A percentile compares a stretch with the other conserved stretches of the same genome.
Conservation (phyloP, 768 basidiomycete genomes). For the Kwoniella botswanensis region DNA sequence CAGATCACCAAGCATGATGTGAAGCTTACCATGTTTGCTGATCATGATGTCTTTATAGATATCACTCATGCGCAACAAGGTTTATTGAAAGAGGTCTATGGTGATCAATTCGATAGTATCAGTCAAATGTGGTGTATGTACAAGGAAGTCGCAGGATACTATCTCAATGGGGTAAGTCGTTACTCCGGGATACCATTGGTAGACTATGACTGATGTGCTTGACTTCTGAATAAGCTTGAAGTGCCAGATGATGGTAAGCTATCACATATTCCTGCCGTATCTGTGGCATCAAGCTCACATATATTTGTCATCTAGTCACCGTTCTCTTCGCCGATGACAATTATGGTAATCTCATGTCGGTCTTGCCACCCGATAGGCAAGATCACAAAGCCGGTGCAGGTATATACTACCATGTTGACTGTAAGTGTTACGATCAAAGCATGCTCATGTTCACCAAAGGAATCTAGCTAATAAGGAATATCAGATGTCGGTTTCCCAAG, state of each 20-base stretch:
- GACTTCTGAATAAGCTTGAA: conserved; percentile 35
- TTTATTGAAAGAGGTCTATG: conserved; percentile 66
- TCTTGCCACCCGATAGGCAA: conserved; percentile 63
- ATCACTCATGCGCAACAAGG: conserved; percentile 69
- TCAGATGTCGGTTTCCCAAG: conserved; percentile 67
- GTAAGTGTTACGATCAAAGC: background rate
- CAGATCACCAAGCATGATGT: too few species aligned
- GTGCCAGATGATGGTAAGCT: conserved; percentile 38
- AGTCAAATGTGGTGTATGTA: conserved; percentile 70
- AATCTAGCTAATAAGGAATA: background rate
- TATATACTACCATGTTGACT: conserved; percentile 69
- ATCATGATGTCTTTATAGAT: conserved; percentile 35
- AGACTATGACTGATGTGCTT: background rate
- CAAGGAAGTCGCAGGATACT: conserved; percentile 72
- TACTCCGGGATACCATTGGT: background rate
- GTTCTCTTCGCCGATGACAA: conserved; percentile 68
- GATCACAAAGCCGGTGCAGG: conserved; percentile 71
- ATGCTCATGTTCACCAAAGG: background rate
- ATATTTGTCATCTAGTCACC: conserved; percentile 20
- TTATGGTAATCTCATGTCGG: conserved; percentile 74
- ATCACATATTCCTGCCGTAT: background rate
- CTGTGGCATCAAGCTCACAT: background rate
- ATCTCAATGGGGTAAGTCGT: conserved; percentile 52
- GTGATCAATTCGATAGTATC: conserved; percentile 58
- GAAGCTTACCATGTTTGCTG: background rate